phyloP scores from a whole-genome alignment of 768 basidiomycete species.

The Leccinellum rugosiceps region DNA sequence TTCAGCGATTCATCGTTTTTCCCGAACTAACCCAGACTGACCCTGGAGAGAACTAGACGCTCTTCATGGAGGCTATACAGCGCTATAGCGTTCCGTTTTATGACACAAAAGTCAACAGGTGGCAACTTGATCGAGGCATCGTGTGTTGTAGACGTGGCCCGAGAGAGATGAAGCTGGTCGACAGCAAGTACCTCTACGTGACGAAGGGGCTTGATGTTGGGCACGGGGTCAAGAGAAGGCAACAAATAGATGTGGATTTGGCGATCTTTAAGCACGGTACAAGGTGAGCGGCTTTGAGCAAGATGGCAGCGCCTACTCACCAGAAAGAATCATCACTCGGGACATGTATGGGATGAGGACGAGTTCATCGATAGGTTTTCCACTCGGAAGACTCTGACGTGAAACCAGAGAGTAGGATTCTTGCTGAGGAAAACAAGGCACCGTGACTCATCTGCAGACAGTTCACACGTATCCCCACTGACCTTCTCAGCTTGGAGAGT shows the following conservation, averaged over 20 bases:
- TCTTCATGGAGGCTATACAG: conserved; percentile 64
- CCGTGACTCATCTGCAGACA: background rate
- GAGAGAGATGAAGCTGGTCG: conserved; percentile 68
- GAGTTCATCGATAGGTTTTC: conserved; percentile 77
- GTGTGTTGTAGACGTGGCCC: conserved; percentile 43
- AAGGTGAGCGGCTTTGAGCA: conserved; percentile 1
- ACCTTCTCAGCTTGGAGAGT: conserved; percentile 62
- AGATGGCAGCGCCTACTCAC: conserved; percentile 37
- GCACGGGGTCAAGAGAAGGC: conserved; percentile 73
- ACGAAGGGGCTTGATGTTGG: conserved; percentile 70
- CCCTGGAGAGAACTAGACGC: conserved; percentile 59
- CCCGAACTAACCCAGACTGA: conserved; percentile 20
- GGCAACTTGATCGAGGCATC: conserved; percentile 40
- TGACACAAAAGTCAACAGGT: conserved; percentile 66
- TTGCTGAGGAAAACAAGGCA: conserved; percentile 33
- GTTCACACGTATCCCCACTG: conserved; percentile 11
- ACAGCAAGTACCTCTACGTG: conserved; percentile 79
- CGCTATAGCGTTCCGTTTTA: conserved; percentile 63
- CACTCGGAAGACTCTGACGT: conserved; percentile 63
- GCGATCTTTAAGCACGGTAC: conserved; percentile 37
- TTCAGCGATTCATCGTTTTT: conserved; percentile 1
- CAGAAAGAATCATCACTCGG: conserved; percentile 72
- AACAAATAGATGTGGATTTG: conserved; percentile 77
- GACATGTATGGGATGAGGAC: conserved; percentile 74
- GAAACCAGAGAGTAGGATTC: conserved; percentile 67